Percentiles rank a stretch among this genome's conserved stretches.
Conservation (phyloP, 1,139 yeast species). For the Geotrichum cucujoidarum region DNA sequence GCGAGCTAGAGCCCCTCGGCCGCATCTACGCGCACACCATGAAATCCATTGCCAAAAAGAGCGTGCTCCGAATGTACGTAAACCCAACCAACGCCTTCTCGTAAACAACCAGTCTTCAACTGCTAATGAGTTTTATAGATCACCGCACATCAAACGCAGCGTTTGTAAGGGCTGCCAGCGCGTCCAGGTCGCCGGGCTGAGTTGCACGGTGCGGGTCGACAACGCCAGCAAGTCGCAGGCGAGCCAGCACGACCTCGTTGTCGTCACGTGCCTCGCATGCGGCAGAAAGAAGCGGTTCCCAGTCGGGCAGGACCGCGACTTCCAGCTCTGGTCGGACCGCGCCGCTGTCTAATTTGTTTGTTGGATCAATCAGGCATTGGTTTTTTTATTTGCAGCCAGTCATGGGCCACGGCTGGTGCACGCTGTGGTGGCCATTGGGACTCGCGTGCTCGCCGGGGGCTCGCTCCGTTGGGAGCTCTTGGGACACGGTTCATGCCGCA, state of each 20-base stretch:
- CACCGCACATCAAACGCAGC: slow-evolving; percentile 57
- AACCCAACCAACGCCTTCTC: background rate
- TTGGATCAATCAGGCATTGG: too few species aligned
- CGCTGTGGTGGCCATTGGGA: too few species aligned
- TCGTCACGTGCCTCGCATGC: slow-evolving; percentile 38
- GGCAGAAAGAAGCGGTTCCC: slow-evolving; percentile 40
- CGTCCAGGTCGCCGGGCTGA: slow-evolving; percentile 46
- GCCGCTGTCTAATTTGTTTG: too few species aligned
- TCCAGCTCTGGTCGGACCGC: slow-evolving; percentile 31
- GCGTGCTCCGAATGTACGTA: slow-evolving; percentile 49
- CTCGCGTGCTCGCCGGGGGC: too few species aligned
- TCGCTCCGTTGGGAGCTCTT: too few species aligned
- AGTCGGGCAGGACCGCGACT: slow-evolving; percentile 37
- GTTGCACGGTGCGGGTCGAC: slow-evolving; percentile 36
- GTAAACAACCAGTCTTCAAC: background rate
- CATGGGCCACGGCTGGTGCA: too few species aligned
- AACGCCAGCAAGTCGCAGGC: slow-evolving; percentile 31
- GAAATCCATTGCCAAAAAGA: slow-evolving; percentile 52
- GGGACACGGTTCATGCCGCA: too few species aligned
- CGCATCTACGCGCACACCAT: slow-evolving; percentile 42
- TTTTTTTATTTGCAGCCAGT: too few species aligned
- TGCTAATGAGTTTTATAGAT: slow-evolving; percentile 5
- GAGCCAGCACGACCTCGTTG: slow-evolving; percentile 33
- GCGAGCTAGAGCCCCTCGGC: slow-evolving; percentile 28
- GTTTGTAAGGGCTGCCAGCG: slow-evolving; percentile 57